phyloP scores from a whole-genome alignment of 495 filamentous ascomycete species.

The Saxophila tyrrhenica region DNA sequence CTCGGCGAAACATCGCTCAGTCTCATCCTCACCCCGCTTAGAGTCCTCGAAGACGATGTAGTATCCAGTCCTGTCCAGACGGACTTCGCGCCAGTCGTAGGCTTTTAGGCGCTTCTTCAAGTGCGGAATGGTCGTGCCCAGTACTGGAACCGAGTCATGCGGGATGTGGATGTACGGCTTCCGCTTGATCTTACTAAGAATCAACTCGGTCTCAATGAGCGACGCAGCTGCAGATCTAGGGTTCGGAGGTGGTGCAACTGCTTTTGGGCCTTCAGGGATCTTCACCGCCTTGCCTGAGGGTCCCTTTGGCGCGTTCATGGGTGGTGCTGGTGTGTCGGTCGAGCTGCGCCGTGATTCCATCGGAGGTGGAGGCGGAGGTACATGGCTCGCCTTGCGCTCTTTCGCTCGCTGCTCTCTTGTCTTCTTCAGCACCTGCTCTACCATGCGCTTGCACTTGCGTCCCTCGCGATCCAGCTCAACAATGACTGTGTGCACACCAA shows the following conservation, averaged over 20 bases:
- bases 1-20: constrained; percentile 59
- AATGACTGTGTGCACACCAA: constrained; percentile 60
- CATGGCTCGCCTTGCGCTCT: constrained; percentile 11
- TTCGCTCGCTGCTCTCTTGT: constrained; percentile 41
- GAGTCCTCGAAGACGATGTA: constrained; percentile 79
- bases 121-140: constrained; percentile 69
- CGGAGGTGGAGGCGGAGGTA: constrained; percentile 9
- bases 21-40: constrained; percentile 62
- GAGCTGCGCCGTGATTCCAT: constrained; percentile 2
- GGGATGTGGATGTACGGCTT: constrained; percentile 91
- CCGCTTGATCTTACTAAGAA: constrained; percentile 56
- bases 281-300: constrained; percentile 55
- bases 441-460: constrained; percentile 58
- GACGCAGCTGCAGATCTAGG: constrained; percentile 38
- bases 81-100: constrained; percentile 63
- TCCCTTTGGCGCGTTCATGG: constrained; percentile 44
- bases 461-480: constrained; percentile 87
- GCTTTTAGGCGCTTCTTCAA: constrained; percentile 74
- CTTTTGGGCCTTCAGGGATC: constrained; percentile 41
- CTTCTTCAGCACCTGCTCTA: constrained; percentile 57
- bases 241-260: constrained; percentile 23
- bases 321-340: constrained; percentile 17
- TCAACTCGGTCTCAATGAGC: constrained; percentile 47
- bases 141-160: constrained; percentile 75
- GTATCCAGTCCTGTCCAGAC: constrained; percentile 75